phyloP scores from a whole-genome alignment of 495 filamentous ascomycete genomes.

The Talaromyces liani region DNA sequence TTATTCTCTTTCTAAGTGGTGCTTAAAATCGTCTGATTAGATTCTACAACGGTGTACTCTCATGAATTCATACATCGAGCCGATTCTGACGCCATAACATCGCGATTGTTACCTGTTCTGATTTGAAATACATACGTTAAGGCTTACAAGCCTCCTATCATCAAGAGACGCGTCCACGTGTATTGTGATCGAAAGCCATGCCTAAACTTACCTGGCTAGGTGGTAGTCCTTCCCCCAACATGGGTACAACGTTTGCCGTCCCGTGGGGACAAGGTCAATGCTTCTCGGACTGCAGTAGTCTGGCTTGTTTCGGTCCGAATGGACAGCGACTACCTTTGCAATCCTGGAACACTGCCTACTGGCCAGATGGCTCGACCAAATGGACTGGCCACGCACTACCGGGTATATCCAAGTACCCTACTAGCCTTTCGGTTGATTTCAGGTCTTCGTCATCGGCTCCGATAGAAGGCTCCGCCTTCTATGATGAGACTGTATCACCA shows the following conservation, averaged over 20 bases:
- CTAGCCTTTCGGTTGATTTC: conserved; percentile 2
- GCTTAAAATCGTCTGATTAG: not conserved
- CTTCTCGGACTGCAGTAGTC: conserved; percentile 18
- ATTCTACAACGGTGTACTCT: not conserved
- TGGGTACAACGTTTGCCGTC: conserved; percentile 33
- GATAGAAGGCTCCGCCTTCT: not conserved
- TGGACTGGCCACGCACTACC: conserved; percentile 38
- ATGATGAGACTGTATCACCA: not conserved
- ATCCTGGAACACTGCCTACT: conserved; percentile 36
- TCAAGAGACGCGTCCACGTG: not conserved
- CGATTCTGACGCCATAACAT: not conserved
- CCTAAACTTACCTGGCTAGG: conserved; percentile 30
- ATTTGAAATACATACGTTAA: not conserved
- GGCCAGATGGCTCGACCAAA: conserved; percentile 40
- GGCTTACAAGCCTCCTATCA: not conserved
- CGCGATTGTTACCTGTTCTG: not conserved
- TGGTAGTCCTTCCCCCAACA: conserved; percentile 19
- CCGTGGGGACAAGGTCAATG: conserved; percentile 36
- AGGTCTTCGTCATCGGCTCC: not conserved
- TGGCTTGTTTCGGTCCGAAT: conserved; percentile 17
- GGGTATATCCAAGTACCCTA: conserved; percentile 1
- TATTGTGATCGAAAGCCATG: not conserved
- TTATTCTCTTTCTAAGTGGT: not conserved
- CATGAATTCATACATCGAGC: not conserved
- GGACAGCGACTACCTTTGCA: conserved; percentile 22